Conservation (phyloP, 345 rosid species). For the Geranium rotundifolium region DNA sequence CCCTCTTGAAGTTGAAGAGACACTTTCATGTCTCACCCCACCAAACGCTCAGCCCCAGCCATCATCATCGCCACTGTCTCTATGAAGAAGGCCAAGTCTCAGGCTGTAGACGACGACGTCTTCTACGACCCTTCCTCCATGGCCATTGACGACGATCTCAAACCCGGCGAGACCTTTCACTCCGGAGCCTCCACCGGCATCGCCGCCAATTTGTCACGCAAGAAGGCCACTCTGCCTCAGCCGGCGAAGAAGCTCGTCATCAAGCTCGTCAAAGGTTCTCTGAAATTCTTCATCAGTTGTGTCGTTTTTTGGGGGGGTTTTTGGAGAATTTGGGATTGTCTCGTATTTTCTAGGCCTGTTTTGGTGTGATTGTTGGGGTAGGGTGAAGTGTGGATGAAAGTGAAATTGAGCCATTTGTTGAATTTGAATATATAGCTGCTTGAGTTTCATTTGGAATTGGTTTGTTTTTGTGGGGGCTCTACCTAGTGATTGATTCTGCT, state of each 20-base stretch:
- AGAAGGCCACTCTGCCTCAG: constrained; percentile 76
- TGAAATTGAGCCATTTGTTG: not conserved
- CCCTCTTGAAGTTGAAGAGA: constrained; percentile 20
- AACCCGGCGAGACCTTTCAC: constrained; percentile 26
- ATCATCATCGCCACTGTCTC: constrained; percentile 18
- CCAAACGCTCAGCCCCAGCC: constrained; percentile 55
- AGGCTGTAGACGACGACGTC: constrained; percentile 33
- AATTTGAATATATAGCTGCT: not conserved
- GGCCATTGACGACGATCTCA: constrained; percentile 47
- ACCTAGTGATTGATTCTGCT: not conserved
- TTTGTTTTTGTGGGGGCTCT: not conserved
- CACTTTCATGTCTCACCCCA: constrained; percentile 74
- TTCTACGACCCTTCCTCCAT: constrained; percentile 45
- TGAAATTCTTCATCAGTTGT: not conserved
- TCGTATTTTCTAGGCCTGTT: not conserved
- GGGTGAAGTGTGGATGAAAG: not conserved
- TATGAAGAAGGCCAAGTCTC: constrained; percentile 74
- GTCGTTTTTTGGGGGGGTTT: not conserved
- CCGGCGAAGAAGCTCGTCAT: constrained; percentile 85
- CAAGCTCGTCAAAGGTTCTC: constrained; percentile 67
- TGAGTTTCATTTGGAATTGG: not conserved
- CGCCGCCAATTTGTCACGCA: constrained; percentile 71
- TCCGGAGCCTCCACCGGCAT: constrained; percentile 13
- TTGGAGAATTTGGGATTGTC: not conserved
- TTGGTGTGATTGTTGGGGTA: not conserved